These are phyloP conservation scores for Knoxdaviesia proteae DNA, from an alignment of 2,329 filamentous ascomycete genomes.

Conservation along the genomic window DNA sequence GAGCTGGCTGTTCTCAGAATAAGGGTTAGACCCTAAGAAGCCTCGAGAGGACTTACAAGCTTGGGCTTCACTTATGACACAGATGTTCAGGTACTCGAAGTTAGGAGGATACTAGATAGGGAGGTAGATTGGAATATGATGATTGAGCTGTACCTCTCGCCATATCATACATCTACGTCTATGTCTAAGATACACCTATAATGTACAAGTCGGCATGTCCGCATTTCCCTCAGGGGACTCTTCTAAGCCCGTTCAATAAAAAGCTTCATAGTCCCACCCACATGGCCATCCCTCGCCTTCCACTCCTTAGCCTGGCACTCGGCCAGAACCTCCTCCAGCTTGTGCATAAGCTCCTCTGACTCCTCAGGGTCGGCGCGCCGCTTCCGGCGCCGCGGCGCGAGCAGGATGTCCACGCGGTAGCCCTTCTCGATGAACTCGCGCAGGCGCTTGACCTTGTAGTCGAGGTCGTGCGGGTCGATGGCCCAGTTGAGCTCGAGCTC, in stretches of 20 bases:
- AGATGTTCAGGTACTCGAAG: too few species aligned
- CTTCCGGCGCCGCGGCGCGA: conserved; percentile 39
- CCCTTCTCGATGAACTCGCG: conserved; percentile 53
- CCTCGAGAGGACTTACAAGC: too few species aligned
- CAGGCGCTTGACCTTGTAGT: conserved; percentile 48
- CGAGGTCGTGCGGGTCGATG: conserved; percentile 55
- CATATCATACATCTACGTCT: too few species aligned
- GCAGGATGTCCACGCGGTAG: conserved; percentile 49
- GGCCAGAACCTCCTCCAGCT: conserved; percentile 3
- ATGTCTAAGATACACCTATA: too few species aligned
- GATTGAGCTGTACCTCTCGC: too few species aligned
- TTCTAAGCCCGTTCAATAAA: conserved; percentile 14
- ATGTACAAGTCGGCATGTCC: too few species aligned
- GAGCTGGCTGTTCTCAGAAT: too few species aligned
- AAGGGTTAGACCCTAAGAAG: too few species aligned
- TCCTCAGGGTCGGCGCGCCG: conserved; percentile 39
- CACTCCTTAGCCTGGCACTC: conserved; percentile 15
- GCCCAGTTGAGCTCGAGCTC: conserved; percentile 83
- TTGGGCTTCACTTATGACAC: too few species aligned
- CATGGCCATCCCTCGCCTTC: conserved; percentile 25
- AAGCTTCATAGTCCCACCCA: conserved; percentile 21
- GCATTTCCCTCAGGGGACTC: too few species aligned
- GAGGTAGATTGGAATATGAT: too few species aligned
- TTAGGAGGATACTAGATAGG: too few species aligned
- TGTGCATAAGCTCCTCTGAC: conserved; percentile 31